Base-by-base conservation (phyloP, 2,329 filamentous ascomycete species). In the Dryadomyces quercus-mongolicae region DNA sequence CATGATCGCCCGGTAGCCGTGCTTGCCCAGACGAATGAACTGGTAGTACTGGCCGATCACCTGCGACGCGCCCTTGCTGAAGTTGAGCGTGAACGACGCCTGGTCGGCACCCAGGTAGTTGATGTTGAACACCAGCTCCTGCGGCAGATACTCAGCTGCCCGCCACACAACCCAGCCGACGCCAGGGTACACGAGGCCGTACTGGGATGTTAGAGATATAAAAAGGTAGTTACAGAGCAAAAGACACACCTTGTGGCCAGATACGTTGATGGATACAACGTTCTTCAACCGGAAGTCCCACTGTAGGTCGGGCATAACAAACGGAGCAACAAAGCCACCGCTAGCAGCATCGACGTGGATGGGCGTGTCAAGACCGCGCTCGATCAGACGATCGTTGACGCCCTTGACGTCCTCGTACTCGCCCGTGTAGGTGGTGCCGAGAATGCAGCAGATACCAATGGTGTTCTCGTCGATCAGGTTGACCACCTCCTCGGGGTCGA, bases 1-100 rank as follows among this genome's bases (percentile, higher is more conserved):
- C 92, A 96, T 96, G 74, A 97, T 95, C 63, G 85, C 78, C 54
- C 86, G 82, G 76, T 95, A 97, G 51, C 92, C 92, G 59, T 85
- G 84, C 78, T 94, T 95, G 57, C 92, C 92, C 4, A 97, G 82
- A 34, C 92, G 88, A 67, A 96, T 95, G 65, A 97, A 79, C 72
- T 96, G 91, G 74, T 97, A 96, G 74, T 96, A 97, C 71, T 97
- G 92, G 31, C 88, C 92, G 58, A 97, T 95, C 64, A 96, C 88
- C 66, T 96, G 91, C 6, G 86, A 89, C 13, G 92, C 92, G 55
- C 91, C 91, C 69, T 95, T 95, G 66, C 88, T 94, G 75, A 97
- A 97, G 76, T 97, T 97, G 56, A 97, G 82, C 0, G 92, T 96
- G 73, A 96, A 96, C 3, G 89, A 95, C 2, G 90, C 86, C 68